These are phyloP conservation scores for Rhynchosporium secalis DNA, from an alignment of 2,329 filamentous ascomycete genomes.

Conservation along the genomic window DNA sequence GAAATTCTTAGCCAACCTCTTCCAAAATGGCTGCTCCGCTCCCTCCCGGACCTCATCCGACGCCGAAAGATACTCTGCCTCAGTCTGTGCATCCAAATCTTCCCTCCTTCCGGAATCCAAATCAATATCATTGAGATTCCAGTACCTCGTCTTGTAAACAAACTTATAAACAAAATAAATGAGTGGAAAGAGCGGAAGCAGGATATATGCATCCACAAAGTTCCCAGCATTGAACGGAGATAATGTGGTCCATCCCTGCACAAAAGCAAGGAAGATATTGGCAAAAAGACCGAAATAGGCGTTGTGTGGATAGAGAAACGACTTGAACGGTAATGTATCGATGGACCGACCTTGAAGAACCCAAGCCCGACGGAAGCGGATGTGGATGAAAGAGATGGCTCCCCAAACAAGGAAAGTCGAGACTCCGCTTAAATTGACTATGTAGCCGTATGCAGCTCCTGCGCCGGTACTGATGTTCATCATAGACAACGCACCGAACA, in stretches of 20 bases:
- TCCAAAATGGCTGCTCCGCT: not conserved
- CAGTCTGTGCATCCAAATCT: constrained; percentile 49
- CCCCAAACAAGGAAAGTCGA: constrained; percentile 74
- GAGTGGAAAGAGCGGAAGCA: constrained; percentile 58
- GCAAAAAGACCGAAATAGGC: constrained; percentile 59
- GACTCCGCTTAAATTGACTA: constrained; percentile 69
- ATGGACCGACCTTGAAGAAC: constrained; percentile 54
- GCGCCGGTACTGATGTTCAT: constrained; percentile 72
- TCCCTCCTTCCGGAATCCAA: constrained; percentile 55
- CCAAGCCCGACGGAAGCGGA: constrained; percentile 69
- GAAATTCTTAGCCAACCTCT: constrained; percentile 8
- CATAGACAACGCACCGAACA: constrained; percentile 70
- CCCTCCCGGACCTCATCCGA: constrained; percentile 9
- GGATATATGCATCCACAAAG: constrained; percentile 65
- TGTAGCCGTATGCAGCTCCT: constrained; percentile 64
- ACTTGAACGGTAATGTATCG: constrained; percentile 56
- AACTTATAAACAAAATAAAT: constrained; percentile 59
- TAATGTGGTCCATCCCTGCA: constrained; percentile 62
- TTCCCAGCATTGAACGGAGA: constrained; percentile 56
- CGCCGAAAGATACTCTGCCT: constrained; percentile 15
- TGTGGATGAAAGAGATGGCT: constrained; percentile 68
- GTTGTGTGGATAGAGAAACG: constrained; percentile 56
- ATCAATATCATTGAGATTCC: constrained; percentile 55
- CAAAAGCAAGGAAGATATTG: constrained; percentile 59
- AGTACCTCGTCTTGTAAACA: constrained; percentile 52